phyloP scores from a whole-genome alignment of 1,284 basidiomycete genomes.

The Sphaerobolus stellatus region DNA sequence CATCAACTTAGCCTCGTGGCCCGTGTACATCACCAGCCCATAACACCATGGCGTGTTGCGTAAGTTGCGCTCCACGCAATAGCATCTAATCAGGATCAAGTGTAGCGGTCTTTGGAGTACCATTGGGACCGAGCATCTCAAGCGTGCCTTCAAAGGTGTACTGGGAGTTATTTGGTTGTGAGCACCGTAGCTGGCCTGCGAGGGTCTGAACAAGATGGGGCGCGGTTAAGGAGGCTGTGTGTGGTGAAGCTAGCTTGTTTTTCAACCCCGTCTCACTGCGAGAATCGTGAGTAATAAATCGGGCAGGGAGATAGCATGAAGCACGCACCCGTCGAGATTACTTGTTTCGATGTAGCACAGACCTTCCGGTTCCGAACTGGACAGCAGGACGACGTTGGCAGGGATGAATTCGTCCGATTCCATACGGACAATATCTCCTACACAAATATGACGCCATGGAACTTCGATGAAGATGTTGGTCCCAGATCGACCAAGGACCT shows the following conservation, averaged over 20 bases:
- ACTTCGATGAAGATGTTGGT: slow-evolving; percentile 68
- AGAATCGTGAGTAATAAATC: slow-evolving; percentile 7
- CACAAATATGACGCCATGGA: slow-evolving; percentile 87
- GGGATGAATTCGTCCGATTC: slow-evolving; percentile 95
- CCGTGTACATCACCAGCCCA: slow-evolving; percentile 92
- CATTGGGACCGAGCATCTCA: slow-evolving; percentile 19
- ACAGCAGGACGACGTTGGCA: slow-evolving; percentile 87
- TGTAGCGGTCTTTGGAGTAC: slow-evolving; percentile 46
- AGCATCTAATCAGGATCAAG: slow-evolving; percentile 95
- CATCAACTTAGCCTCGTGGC: slow-evolving; percentile 99
- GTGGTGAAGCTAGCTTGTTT: slow-evolving; percentile 92
- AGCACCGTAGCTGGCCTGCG: slow-evolving; percentile 83
- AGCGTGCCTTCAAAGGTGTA: slow-evolving; percentile 89
- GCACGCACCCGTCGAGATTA: slow-evolving; percentile 94
- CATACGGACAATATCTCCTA: slow-evolving; percentile 93
- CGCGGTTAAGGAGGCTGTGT: slow-evolving; percentile 76
- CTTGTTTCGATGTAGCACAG: slow-evolving; percentile 97
- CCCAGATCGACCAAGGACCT: slow-evolving; percentile 29
- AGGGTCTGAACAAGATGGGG: slow-evolving; percentile 75
- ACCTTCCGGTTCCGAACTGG: slow-evolving; percentile 94
- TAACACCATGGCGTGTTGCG: slow-evolving; percentile 98
- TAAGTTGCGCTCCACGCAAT: slow-evolving; percentile 90
- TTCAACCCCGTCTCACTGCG: slow-evolving; percentile 86
- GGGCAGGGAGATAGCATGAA: not conserved
- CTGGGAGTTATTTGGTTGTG: slow-evolving; percentile 96